Percentiles rank a stretch among this genome's conserved stretches.
phyloP scores from a whole-genome alignment of 495 filamentous ascomycete genomes.

The Aspergillus biplanus region DNA sequence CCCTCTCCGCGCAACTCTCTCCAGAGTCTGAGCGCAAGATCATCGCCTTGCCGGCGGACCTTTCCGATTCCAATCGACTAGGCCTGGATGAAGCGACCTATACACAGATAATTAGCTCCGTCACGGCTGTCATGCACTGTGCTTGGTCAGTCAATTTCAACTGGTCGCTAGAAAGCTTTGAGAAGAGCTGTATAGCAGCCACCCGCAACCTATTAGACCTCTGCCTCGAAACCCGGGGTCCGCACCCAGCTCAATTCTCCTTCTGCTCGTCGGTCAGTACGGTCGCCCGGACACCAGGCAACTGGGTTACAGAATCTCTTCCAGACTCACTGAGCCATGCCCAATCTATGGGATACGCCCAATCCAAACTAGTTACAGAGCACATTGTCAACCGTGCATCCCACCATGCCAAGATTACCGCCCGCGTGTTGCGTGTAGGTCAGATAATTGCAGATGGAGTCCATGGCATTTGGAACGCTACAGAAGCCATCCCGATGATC shows the following conservation, averaged over 20 bases:
- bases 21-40: constrained; percentile 37
- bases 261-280: constrained; percentile 66
- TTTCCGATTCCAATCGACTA: constrained; percentile 40
- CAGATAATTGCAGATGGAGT: constrained; percentile 59
- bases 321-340: constrained; percentile 53
- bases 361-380: constrained; percentile 67
- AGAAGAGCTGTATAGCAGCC: constrained; percentile 55
- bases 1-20: constrained; percentile 23
- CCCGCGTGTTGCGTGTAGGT: constrained; percentile 54
- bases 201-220: constrained; percentile 59
- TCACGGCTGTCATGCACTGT: constrained; percentile 59
- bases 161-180: constrained; percentile 60
- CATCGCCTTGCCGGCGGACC: constrained; percentile 38
- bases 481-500: constrained; percentile 66
- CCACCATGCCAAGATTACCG: constrained; percentile 29
- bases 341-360: constrained; percentile 59
- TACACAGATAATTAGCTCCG: constrained; percentile 36
- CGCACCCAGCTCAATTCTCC: constrained; percentile 41
- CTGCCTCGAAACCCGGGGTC: constrained; percentile 38
- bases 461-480: constrained; percentile 62
- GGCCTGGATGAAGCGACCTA: constrained; percentile 47
- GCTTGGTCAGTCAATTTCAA: constrained; percentile 77
- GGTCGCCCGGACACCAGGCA: constrained; percentile 35
- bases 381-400: constrained; percentile 45
- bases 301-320: constrained; percentile 51